phyloP scores from a whole-genome alignment of 345 rosid species.

The Pugionium cornutum region DNA sequence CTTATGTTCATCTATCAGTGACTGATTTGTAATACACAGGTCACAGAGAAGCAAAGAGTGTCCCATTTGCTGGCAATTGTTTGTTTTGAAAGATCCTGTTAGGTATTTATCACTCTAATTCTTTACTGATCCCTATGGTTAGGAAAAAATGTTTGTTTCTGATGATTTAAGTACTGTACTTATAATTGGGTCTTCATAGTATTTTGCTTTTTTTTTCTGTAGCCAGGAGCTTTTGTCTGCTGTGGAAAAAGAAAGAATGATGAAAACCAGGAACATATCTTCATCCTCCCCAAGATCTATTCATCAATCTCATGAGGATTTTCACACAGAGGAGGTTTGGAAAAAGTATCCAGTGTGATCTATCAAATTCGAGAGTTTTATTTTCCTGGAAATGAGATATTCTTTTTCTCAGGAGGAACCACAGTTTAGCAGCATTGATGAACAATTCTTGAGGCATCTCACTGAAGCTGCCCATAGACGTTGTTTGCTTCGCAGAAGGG shows the following conservation, averaged over 20 bases:
- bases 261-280: slow-evolving; percentile 49
- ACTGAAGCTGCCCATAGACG: slow-evolving; percentile 59
- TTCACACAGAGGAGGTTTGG: slow-evolving; percentile 56
- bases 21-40: slow-evolving; percentile 49
- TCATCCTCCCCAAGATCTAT: slow-evolving; percentile 34
- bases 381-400: neutral
- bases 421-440: slow-evolving; percentile 57
- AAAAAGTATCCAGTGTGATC: neutral
- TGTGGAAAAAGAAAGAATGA: slow-evolving; percentile 57
- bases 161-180: neutral
- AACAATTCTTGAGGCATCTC: slow-evolving; percentile 61
- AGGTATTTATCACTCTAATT: slow-evolving; percentile 45
- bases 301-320: slow-evolving; percentile 42
- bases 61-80: slow-evolving; percentile 84
- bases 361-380: slow-evolving; percentile 1
- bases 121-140: neutral
- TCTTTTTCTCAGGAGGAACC: slow-evolving; percentile 49
- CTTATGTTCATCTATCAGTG: slow-evolving; percentile 12
- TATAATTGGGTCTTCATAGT: neutral
- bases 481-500: slow-evolving; percentile 57
- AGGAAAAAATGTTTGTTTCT: neutral
- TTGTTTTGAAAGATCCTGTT: slow-evolving; percentile 66
- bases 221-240: slow-evolving; percentile 89
- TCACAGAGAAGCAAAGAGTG: slow-evolving; percentile 95
- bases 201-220: slow-evolving; percentile 7